Evolutionary conservation across 345 rosid genomes (phyloP), one percentile per base, ranked within the genome.

Genomic region (Cardiospermum halicacabum): DNA sequence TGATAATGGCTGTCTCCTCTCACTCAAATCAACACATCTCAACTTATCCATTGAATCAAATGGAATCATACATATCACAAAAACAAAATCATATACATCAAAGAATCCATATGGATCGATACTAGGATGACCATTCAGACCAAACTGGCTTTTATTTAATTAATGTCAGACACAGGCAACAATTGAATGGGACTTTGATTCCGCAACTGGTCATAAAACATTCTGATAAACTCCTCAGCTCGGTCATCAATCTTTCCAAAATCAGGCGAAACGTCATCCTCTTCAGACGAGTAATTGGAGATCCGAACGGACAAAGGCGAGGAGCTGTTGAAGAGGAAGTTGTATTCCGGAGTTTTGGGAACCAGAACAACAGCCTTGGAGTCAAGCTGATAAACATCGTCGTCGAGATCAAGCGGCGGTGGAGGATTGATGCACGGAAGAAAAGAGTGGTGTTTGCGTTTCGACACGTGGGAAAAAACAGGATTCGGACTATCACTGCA

Each of bases 401-500:
- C 69, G 56, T 78, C 78, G 2, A 47, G 39, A 62, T 65, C 85
- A 1, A 60, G 58, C 0, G 79, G 85, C 1, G 63, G 58, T 0
- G 79, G 85, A 10, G 67, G 65, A 61, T 81, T 79, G 74, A 84
- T 81, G 70, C 89, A 84, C 7, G 84, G 85, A 63, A n/a, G n/a
- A n/a, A 84, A 77, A 58, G 68, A 75, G 55, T 67, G 75, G 68
- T 67, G 78, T 63, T 73, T 81, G 31, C 73, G 60, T 22, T 76
- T 78, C 8, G 72, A 75, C 51, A 69, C 49, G 78, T 72, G 76
- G 81, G 67, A 75, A 81, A 81, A 84, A 84, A 75, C 82, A 74
- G 81, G 89, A 34, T 73, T 77, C 1, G 89, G 89, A 36, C 85
- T 81, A 76, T 81, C 74, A 75, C 84, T 81, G 78, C 89, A 81